Conservation (phyloP, 2,329 filamentous ascomycete species). For the Westerdykella aurantiaca region DNA sequence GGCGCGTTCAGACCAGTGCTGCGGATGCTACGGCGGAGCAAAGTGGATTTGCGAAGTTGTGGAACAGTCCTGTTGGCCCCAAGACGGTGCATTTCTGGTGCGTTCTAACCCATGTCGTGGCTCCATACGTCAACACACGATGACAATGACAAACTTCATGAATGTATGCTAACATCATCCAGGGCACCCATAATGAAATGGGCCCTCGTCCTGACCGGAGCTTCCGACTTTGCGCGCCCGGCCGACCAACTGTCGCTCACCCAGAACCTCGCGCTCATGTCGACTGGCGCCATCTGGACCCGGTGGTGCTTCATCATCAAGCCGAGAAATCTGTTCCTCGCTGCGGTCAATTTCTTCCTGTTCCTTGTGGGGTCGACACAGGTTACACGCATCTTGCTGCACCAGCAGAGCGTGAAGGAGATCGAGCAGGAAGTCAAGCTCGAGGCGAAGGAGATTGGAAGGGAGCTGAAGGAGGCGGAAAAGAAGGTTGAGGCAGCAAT, state of each 20-base stretch:
- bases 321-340: conserved; percentile 86
- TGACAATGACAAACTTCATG: not conserved
- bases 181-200: conserved; percentile 96
- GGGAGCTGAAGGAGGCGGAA: conserved; percentile 27
- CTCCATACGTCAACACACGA: not conserved
- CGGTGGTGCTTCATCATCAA: conserved; percentile 98
- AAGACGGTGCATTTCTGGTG: conserved; percentile 98
- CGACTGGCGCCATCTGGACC: conserved; percentile 94
- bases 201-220: conserved; percentile 85
- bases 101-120: conserved; percentile 17
- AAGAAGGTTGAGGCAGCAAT: conserved; percentile 24
- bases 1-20: conserved; percentile 64
- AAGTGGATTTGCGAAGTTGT: conserved; percentile 63
- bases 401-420: conserved; percentile 56
- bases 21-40: conserved; percentile 31
- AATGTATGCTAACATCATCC: conserved; percentile 6
- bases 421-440: conserved; percentile 36
- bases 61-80: conserved; percentile 46
- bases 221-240: conserved; percentile 86
- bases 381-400: conserved; percentile 67
- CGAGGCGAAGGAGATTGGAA: conserved; percentile 30
- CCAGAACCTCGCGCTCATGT: conserved; percentile 84
- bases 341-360: conserved; percentile 97
- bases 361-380: conserved; percentile 81
- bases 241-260: conserved; percentile 88